These are phyloP conservation scores for Curvularia verruculosa DNA, from an alignment of 2,329 filamentous ascomycete species.

Conservation along the genomic window DNA sequence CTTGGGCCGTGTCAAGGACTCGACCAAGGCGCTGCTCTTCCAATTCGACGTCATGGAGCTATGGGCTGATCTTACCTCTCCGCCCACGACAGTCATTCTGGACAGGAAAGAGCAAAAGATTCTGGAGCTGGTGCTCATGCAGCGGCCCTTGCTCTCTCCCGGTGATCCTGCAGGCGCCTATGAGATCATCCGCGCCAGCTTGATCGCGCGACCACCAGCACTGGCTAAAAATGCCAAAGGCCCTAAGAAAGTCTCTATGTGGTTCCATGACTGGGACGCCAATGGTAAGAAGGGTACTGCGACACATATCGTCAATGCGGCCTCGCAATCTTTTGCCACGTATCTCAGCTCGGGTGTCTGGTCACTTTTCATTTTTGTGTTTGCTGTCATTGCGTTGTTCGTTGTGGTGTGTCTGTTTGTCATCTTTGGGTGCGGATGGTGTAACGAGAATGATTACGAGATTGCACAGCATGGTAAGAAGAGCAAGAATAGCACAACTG, in stretches of 20 bases:
- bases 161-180: slow-evolving; percentile 25
- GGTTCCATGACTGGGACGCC: slow-evolving; percentile 39
- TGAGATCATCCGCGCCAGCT: slow-evolving; percentile 33
- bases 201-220: slow-evolving; percentile 18
- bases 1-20: slow-evolving; percentile 22
- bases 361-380: slow-evolving; percentile 32
- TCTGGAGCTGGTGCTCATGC: slow-evolving; percentile 37
- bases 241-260: slow-evolving; percentile 23
- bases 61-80: slow-evolving; percentile 22
- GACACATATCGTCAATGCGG: slow-evolving; percentile 24
- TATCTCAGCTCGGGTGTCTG: slow-evolving; percentile 35
- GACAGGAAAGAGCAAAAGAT: slow-evolving; percentile 32
- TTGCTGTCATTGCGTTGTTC: slow-evolving; percentile 32
- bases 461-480: slow-evolving; percentile 35
- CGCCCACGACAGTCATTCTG: slow-evolving; percentile 21
- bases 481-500: slow-evolving; percentile 18
- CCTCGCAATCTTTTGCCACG: slow-evolving; percentile 15
- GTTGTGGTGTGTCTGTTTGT: slow-evolving; percentile 34
- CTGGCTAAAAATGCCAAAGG: background rate
- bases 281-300: slow-evolving; percentile 38
- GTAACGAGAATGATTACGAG: slow-evolving; percentile 37
- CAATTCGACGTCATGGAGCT: slow-evolving; percentile 41
- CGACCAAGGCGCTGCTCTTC: slow-evolving; percentile 31
- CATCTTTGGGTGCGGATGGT: slow-evolving; percentile 35
- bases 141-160: slow-evolving; percentile 32